phyloP scores from a whole-genome alignment of 148 eudicot genomes.

The Vaccinium darrowii region DNA sequence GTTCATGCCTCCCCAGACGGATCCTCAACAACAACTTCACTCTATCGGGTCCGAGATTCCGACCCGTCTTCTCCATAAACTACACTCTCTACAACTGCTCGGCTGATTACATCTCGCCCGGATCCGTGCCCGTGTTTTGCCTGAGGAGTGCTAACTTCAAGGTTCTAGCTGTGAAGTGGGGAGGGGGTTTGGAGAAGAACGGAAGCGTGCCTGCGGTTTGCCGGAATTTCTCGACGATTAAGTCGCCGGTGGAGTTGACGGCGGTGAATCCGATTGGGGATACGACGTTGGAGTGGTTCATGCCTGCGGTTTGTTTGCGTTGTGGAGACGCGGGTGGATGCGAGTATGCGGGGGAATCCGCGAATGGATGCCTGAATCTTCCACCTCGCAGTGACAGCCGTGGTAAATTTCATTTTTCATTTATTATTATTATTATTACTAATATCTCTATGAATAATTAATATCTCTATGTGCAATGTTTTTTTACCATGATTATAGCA shows the following conservation, averaged over 20 bases:
- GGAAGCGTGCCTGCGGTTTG: constrained; percentile 24
- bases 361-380: constrained; percentile 29
- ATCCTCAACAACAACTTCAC: constrained; percentile 19
- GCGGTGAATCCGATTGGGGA: constrained; percentile 25
- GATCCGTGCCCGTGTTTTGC: constrained; percentile 29
- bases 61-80: background rate
- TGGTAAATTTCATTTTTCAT: constrained; percentile 14
- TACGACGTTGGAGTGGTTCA: constrained; percentile 45
- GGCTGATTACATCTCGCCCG: background rate
- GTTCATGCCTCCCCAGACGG: constrained; percentile 40
- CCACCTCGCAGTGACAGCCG: background rate
- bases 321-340: constrained; percentile 15
- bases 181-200: background rate
- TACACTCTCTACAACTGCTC: constrained; percentile 53
- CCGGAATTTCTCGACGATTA: constrained; percentile 19
- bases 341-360: constrained; percentile 36
- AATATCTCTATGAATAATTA: too few relatives aligned
- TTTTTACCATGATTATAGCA: too few relatives aligned
- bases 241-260: constrained; percentile 31
- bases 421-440: too few relatives aligned
- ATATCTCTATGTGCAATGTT: too few relatives aligned
- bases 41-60: constrained; percentile 32
- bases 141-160: constrained; percentile 30
- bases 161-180: constrained; percentile 14
- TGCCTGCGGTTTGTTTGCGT: constrained; percentile 16